phyloP scores from a whole-genome alignment of 192 early-diverging fungal genomes.

The Thamnidium elegans region DNA sequence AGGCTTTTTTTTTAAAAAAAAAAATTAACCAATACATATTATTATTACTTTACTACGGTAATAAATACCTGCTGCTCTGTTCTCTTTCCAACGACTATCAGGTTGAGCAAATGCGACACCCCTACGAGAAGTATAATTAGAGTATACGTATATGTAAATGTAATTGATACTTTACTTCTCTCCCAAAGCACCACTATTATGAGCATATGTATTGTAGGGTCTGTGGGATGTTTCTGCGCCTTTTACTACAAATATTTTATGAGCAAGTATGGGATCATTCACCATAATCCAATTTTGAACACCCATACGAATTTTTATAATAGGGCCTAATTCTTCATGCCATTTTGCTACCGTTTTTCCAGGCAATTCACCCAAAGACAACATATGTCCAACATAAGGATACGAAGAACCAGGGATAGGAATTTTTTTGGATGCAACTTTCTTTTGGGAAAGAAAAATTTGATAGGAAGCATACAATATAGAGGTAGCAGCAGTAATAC shows the following conservation, averaged over 20 bases:
- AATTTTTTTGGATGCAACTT: not conserved
- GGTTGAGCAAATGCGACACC: not conserved
- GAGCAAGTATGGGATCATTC: not conserved
- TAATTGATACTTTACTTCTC: not conserved
- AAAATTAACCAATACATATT: not conserved
- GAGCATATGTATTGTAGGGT: not conserved
- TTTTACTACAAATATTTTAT: conserved; percentile 10
- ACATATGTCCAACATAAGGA: conserved; percentile 1
- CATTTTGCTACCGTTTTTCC: conserved; percentile 5
- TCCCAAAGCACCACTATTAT: not conserved
- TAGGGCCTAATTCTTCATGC: conserved; percentile 13
- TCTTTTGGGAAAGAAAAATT: not conserved
- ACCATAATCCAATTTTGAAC: conserved; percentile 18
- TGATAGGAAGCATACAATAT: not conserved
- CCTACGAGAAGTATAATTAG: not conserved
- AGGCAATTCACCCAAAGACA: conserved; percentile 4
- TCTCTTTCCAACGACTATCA: conserved; percentile 1
- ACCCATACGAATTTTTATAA: conserved; percentile 14
- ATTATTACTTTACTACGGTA: not conserved
- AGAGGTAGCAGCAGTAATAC: conserved; percentile 1
- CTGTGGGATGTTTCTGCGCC: not conserved
- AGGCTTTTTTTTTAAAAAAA: not conserved
- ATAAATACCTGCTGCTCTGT: conserved; percentile 15
- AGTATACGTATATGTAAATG: not conserved
- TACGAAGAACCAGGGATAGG: conserved; percentile 1